Evolutionary conservation across 75 land plant genomes (phyloP), one percentile per base, ranked within the genome.

Genomic region (Picea sitchensis): DNA sequence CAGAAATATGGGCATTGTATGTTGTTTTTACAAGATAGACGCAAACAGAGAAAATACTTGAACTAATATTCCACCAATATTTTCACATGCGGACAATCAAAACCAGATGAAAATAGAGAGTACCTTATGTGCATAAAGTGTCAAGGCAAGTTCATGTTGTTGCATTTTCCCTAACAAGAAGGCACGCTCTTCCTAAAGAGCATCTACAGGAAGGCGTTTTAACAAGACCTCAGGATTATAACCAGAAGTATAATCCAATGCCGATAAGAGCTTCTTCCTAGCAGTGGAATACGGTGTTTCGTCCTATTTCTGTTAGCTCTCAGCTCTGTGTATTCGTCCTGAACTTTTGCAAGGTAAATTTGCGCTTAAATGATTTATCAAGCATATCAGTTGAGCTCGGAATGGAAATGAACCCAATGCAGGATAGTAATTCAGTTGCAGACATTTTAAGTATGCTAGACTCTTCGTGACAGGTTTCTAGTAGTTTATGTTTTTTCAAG

Each of bases 111-210:
- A 67, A 64, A 63, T 2, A 30, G 18, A 30, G 17, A 26, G 17
- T 91, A 96, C 99, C 99, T 96, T 96, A 82, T 94, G 97, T 31
- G 93, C 93, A 84, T 96, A 96, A 1, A 96, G 80, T 71, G 97
- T 89, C 14, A 96, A 83, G n/a, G 99, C 97, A 82, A 92, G 93
- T 76, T 95, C 91, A 82, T 94, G 97, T 71, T 92, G 97, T 74
- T 91, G 86, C 87, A 96, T 84, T 74, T 89, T 91, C 20, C 99
- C 99, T 62, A 94, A 81, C 80, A 94, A 78, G 68, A 90, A 79
- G 38, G 99, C 99, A 72, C 94, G 90, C 78, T 94, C 97, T 83
- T 94, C 97, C 83, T 84, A 94, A 36, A 96, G 84, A 41, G 98
- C 93, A 91, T 96, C 91, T 14, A 80, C 15, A 30, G 99, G 99